A percentile compares a stretch with the other conserved stretches of the same genome.
Evolutionary conservation across 2,329 filamentous ascomycete species (phyloP).

Genomic region (Talaromyces pinophilus): DNA sequence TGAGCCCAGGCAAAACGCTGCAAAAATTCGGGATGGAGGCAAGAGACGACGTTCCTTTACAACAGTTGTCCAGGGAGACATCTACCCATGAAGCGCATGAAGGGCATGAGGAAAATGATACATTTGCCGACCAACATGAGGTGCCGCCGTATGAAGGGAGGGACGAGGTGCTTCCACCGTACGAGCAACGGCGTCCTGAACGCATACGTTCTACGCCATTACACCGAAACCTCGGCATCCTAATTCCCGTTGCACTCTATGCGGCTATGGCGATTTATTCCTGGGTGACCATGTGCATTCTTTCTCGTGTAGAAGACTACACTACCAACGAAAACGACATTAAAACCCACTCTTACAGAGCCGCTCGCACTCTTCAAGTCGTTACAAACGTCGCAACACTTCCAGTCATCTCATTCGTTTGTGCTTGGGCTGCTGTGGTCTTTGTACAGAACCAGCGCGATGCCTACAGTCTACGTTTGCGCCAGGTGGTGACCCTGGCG

Average conservation of each 20-base stretch:
- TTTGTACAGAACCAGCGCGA: constrained; percentile 28
- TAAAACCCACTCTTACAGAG: constrained; percentile 5
- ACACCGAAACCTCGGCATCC: constrained; percentile 1
- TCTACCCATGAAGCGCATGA: background rate
- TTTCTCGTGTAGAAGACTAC: background rate
- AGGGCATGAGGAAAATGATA: background rate
- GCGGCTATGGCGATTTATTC: constrained; percentile 13
- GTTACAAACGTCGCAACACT: constrained; percentile 8
- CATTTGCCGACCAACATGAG: background rate
- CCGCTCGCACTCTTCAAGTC: constrained; percentile 9
- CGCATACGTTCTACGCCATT: constrained; percentile 11
- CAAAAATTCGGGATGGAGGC: constrained; percentile 8
- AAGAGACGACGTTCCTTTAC: constrained; percentile 8
- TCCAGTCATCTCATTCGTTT: constrained; percentile 16
- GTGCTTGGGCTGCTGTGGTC: constrained; percentile 25
- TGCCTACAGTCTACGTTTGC: constrained; percentile 24
- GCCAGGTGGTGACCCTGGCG: constrained; percentile 29
- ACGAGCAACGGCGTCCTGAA: constrained; percentile 7
- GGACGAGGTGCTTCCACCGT: constrained; percentile 14
- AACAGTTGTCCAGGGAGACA: constrained; percentile 1
- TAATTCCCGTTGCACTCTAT: constrained; percentile 14
- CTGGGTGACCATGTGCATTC: constrained; percentile 12
- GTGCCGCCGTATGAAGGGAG: constrained; percentile 11
- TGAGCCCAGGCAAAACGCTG: background rate
- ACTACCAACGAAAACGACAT: background rate